Percentiles rank a stretch among this genome's conserved stretches.
These are phyloP conservation scores for Coniferiporia weirii DNA, from an alignment of 1,284 basidiomycete species.

Conservation along the genomic window DNA sequence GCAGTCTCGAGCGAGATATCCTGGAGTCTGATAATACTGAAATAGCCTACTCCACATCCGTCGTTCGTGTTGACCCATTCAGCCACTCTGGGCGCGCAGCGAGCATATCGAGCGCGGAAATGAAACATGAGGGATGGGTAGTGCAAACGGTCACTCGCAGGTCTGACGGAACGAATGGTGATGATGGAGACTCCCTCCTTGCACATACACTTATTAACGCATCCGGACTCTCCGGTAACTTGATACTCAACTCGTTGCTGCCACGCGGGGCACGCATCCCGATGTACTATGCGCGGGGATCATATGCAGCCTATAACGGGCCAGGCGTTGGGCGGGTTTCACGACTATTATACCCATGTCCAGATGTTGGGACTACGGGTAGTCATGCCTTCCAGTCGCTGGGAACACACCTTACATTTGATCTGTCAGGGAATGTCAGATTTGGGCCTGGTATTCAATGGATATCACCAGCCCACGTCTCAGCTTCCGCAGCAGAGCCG, in stretches of 20 bases:
- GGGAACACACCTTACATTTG: conserved; percentile 88
- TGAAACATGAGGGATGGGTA: conserved; percentile 58
- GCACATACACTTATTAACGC: conserved; percentile 85
- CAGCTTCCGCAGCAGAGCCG: neutral
- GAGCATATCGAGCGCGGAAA: conserved; percentile 26
- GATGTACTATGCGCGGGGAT: conserved; percentile 76
- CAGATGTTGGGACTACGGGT: conserved; percentile 45
- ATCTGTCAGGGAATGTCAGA: conserved; percentile 80
- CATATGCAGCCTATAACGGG: conserved; percentile 84
- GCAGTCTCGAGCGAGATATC: conserved; percentile 77
- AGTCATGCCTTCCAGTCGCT: conserved; percentile 70
- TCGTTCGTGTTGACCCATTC: conserved; percentile 81
- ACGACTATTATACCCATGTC: conserved; percentile 87
- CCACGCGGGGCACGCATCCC: conserved; percentile 50
- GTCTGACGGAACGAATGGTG: conserved; percentile 30
- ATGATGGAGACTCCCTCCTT: conserved; percentile 60
- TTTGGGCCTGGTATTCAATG: conserved; percentile 96
- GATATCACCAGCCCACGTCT: conserved; percentile 45
- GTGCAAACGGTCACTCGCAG: conserved; percentile 58
- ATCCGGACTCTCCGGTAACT: conserved; percentile 74
- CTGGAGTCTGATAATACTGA: conserved; percentile 66
- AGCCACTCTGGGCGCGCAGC: conserved; percentile 24
- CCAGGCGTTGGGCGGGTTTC: conserved; percentile 62
- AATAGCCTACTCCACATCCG: conserved; percentile 76
- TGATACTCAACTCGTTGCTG: conserved; percentile 69